These are phyloP conservation scores for Fusarium concolor DNA, from an alignment of 2,329 filamentous ascomycete genomes.

Conservation along the genomic window DNA sequence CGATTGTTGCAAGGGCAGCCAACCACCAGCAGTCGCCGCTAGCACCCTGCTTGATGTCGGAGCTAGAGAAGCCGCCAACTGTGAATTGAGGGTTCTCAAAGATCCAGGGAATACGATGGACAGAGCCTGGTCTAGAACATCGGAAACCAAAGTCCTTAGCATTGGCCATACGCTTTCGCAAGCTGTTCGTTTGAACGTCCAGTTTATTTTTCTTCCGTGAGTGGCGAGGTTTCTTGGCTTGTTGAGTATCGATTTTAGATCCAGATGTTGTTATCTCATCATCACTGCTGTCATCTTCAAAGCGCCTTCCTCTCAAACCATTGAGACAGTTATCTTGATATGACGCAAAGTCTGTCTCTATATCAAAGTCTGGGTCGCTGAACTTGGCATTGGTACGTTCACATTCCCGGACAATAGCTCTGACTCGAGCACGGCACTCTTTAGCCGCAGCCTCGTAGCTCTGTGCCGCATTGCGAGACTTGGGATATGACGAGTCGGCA, in stretches of 20 bases:
- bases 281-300: slow-evolving; percentile 27
- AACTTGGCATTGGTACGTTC: slow-evolving; percentile 59
- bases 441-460: slow-evolving; percentile 57
- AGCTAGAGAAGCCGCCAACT: slow-evolving; percentile 54
- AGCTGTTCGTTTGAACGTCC: slow-evolving; percentile 25
- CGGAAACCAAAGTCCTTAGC: slow-evolving; percentile 6
- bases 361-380: slow-evolving; percentile 58
- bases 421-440: slow-evolving; percentile 56
- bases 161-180: slow-evolving; percentile 22
- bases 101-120: slow-evolving; percentile 59
- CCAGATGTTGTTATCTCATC: slow-evolving; percentile 1
- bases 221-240: slow-evolving; percentile 28
- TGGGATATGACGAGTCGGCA: slow-evolving; percentile 39
- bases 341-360: slow-evolving; percentile 55
- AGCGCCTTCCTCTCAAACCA: slow-evolving; percentile 45
- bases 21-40: slow-evolving; percentile 81
- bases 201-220: slow-evolving; percentile 26
- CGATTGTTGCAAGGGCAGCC: slow-evolving; percentile 75
- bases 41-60: slow-evolving; percentile 57
- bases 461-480: slow-evolving; percentile 54
- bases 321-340: slow-evolving; percentile 52
- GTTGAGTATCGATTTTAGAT: background rate
- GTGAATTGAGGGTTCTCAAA: slow-evolving; percentile 57
- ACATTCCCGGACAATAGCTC: slow-evolving; percentile 56
- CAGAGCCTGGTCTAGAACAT: slow-evolving; percentile 49